phyloP scores from a whole-genome alignment of 208 protist species.

The Trichomonas gallinae region DNA sequence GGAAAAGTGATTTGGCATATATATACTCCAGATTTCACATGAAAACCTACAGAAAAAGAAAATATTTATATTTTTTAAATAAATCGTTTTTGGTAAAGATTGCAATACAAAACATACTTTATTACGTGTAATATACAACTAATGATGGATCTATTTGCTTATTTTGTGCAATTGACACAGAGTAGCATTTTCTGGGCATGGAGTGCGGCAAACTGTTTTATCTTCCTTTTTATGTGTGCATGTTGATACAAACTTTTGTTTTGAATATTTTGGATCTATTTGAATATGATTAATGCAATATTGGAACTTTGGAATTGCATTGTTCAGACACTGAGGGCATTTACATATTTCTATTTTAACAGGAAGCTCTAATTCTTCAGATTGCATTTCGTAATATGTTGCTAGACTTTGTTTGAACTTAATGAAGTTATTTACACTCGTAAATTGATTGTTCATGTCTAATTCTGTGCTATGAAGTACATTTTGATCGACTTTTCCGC shows the following conservation, averaged over 20 bases:
- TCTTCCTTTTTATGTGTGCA: neutral
- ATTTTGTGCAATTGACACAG: no score
- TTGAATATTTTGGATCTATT: neutral
- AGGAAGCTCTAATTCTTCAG: neutral
- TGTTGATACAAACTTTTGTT: neutral
- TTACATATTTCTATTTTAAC: neutral
- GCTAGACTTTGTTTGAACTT: neutral
- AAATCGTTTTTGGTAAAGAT: no score
- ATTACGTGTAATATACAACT: no score
- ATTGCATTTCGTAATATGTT: neutral
- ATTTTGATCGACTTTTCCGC: neutral
- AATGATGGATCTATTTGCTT: no score
- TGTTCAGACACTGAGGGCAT: neutral
- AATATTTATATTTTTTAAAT: no score
- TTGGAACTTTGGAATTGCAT: neutral
- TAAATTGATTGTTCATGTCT: neutral
- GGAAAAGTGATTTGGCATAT: no score
- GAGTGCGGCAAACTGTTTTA: no score
- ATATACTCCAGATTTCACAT: no score
- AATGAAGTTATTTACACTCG: neutral
- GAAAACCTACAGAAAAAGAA: no score
- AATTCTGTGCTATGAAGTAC: neutral
- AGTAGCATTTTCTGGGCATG: no score
- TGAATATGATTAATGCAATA: neutral
- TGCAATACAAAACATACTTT: no score